Base-by-base conservation (phyloP, 2,329 filamentous ascomycete species). In the Ophiognomonia clavigignenti-juglandacearum region DNA sequence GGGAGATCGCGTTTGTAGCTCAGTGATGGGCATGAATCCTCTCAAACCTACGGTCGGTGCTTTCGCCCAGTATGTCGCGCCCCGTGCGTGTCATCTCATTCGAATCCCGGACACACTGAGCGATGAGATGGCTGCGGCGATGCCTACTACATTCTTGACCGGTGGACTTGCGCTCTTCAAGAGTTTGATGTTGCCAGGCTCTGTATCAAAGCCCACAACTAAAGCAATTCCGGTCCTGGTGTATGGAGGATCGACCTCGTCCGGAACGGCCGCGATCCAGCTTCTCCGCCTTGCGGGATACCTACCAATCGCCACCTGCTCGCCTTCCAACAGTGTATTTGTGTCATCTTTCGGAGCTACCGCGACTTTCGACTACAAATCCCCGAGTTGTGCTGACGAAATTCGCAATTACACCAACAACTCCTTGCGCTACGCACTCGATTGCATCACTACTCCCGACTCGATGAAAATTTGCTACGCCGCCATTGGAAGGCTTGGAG, bases 361-460 rank as follows among this genome's bases (percentile, higher is more conserved):
- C 46, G 63, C 63, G 32, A 67, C 67, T 10, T 78, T 77, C 55
- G 69, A 78, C 59, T 79, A 80, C 64, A 66, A 65, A 22, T 66
- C 69, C 16, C 63, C 70, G 0, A 65, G 67, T 16, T 66, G 66
- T 22, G 66, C 66, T 1, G 60, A 63, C 27, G 68, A 75, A 47
- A 78, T 80, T 59, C 65, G 67, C 26, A 60, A 64, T 29, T 64
- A 63, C 45, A 74, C 72, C 8, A 61, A 69, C 4, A 65, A 73
- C 59, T 60, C 57, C 24, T 61, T 80, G 4, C 57, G 58, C 10
- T 59, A 70, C 20, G 73, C 62, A 4, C 67, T 76, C 31, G 77
- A 80, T 57, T 74, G 69, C 50, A 72, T 78, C 3, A 14, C 13
- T 2, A 19, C 11, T 9, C 16, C 44, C 6, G 44, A 37, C 19